Evolutionary conservation across 768 basidiomycete species (phyloP).

Genomic region (Pulveroboletus sp.): DNA sequence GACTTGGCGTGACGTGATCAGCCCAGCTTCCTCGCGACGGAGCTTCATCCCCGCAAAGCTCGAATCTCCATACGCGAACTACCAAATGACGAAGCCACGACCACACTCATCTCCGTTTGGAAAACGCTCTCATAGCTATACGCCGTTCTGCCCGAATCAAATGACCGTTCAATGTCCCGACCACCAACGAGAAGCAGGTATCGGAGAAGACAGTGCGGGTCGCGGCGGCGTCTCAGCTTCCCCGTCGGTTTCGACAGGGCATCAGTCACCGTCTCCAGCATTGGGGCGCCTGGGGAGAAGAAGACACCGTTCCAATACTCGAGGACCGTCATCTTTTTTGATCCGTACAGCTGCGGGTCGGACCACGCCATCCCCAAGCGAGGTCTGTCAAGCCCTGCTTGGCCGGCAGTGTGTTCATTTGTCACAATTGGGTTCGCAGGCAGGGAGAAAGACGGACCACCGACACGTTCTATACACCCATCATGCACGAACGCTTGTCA

Average conservation of each 20-base stretch:
- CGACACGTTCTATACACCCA: background rate
- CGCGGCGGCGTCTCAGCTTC: background rate
- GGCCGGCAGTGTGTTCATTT: background rate
- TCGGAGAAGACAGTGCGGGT: background rate
- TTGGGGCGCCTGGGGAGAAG: background rate
- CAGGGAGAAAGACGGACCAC: background rate
- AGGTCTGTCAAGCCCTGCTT: background rate
- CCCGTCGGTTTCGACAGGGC: background rate
- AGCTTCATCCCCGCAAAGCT: background rate
- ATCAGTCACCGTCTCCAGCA: background rate
- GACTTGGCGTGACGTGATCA: background rate
- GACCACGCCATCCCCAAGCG: background rate
- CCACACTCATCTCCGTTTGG: conserved; percentile 8
- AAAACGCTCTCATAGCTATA: background rate
- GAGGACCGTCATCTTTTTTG: background rate
- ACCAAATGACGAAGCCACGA: background rate
- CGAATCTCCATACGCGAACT: background rate
- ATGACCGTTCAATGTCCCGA: conserved; percentile 2
- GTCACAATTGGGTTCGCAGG: too few relatives aligned
- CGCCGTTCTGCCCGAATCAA: too few relatives aligned
- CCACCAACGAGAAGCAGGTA: background rate
- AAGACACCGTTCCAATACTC: background rate
- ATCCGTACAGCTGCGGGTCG: too few relatives aligned
- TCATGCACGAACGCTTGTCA: background rate
- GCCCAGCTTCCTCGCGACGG: background rate